Evolutionary conservation across 352 stramenopile genomes (phyloP), one percentile per base, ranked within the genome.

Genomic region (Globisporangium nagaii): DNA sequence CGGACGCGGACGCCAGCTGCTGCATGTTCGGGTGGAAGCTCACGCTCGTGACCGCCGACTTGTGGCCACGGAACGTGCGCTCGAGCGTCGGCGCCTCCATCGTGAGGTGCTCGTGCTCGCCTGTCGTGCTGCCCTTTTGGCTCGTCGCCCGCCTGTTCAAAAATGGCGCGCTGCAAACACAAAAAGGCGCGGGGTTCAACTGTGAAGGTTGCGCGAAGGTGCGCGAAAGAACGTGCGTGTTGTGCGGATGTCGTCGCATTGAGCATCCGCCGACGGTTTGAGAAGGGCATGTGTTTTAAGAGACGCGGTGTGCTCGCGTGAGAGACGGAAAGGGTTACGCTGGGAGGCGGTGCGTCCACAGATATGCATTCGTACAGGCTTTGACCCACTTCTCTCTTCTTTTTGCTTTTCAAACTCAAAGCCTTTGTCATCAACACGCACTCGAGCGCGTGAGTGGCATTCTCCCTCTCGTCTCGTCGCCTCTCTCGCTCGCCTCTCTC

Each of bases 41-140:
- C 41, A 97, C 73, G 55, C 67, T 63, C 19, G 73, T 74, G 31
- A 97, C 83, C 30, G 75, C 73, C 31, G 75, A 84, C 53, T 84
- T 83, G 68, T 96, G 87, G 9, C 87, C 87, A 20, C 74, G 78
- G 60, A 96, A 96, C 28, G 90, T 96, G 42, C 88, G 80, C 68
- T 96, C 81, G 7, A 97, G 69, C 63, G 78, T 81, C 42, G 86
- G 86, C 46, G 39, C 42, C 49, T 48, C 41, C 57, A 60, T 57
- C 12, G 30, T 34, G 22, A 11, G 13, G 24, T 25, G 20, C n/a
- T n/a, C n/a, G n/a, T n/a, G n/a, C n/a, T n/a, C n/a, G n/a, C n/a
- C n/a, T n/a, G n/a, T n/a, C 41, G 30, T 31, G 40, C 12, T 41
- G 20, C 41, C 24, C 13, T 27, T 31, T 31, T 0, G 0, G 13